phyloP scores from a whole-genome alignment of 1,284 basidiomycete genomes.

The Termitomyces sp. region DNA sequence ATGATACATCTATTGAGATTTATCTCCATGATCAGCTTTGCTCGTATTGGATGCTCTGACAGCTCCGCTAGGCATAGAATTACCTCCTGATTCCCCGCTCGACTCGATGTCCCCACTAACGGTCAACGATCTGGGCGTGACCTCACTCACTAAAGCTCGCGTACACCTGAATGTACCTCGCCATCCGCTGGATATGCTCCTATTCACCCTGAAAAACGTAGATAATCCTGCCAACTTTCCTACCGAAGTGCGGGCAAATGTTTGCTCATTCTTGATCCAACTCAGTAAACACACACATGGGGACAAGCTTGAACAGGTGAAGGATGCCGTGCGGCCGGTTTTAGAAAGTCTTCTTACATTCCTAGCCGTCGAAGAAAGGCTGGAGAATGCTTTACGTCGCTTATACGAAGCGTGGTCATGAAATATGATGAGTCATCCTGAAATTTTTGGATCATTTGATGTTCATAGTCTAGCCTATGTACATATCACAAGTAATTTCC shows the following conservation, averaged over 20 bases:
- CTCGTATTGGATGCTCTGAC: constrained; percentile 57
- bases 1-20: constrained; percentile 10
- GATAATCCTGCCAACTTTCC: constrained; percentile 53
- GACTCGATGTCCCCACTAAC: constrained; percentile 34
- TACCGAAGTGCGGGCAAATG: constrained; percentile 67
- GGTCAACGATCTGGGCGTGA: constrained; percentile 36
- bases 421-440: background rate
- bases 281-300: constrained; percentile 47
- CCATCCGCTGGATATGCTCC: constrained; percentile 61
- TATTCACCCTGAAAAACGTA: constrained; percentile 50
- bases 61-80: constrained; percentile 34
- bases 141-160: constrained; percentile 31
- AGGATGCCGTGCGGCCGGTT: constrained; percentile 44
- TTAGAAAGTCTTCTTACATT: constrained; percentile 44
- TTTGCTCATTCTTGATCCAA: constrained; percentile 65
- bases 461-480: background rate
- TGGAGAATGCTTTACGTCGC: constrained; percentile 38
- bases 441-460: background rate
- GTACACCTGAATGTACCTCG: constrained; percentile 38
- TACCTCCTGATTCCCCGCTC: constrained; percentile 28
- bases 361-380: constrained; percentile 39
- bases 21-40: constrained; percentile 37
- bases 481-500: background rate
- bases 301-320: constrained; percentile 44
- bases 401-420: constrained; percentile 42